Evolutionary conservation across 2,329 filamentous ascomycete species (phyloP).

Genomic region (Clonostachys chloroleuca): DNA sequence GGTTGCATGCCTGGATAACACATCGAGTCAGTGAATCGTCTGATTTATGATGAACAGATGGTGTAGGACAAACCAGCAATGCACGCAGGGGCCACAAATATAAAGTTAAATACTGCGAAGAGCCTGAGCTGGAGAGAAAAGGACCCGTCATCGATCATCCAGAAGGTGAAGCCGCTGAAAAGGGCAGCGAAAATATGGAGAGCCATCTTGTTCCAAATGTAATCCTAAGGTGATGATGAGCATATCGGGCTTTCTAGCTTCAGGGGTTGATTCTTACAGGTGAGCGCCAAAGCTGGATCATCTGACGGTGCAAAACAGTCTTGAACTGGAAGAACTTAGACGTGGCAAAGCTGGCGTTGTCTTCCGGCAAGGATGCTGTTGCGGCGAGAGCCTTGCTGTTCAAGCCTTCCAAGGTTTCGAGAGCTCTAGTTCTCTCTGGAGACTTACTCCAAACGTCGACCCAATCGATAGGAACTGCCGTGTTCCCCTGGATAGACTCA

Average conservation of each 20-base stretch:
- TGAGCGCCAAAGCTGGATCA: conserved; percentile 14
- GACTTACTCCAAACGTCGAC: conserved; percentile 60
- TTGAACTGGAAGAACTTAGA: conserved; percentile 30
- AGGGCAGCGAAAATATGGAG: conserved; percentile 37
- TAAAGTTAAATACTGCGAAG: conserved; percentile 47
- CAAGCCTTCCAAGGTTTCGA: conserved; percentile 48
- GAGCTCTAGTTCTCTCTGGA: conserved; percentile 39
- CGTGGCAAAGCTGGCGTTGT: conserved; percentile 31
- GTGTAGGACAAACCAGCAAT: conserved; percentile 25
- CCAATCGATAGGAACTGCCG: conserved; percentile 29
- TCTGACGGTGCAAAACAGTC: conserved; percentile 19
- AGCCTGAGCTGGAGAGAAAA: conserved; percentile 33
- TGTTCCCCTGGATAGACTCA: conserved; percentile 38
- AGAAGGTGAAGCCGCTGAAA: conserved; percentile 45
- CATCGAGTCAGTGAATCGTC: conserved; percentile 13
- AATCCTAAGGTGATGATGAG: conserved; percentile 5
- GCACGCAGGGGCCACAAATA: conserved; percentile 22
- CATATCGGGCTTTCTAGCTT: too few relatives aligned
- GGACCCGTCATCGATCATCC: conserved; percentile 35
- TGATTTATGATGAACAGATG: background rate
- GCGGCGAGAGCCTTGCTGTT: conserved; percentile 40
- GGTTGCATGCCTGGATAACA: conserved; percentile 48
- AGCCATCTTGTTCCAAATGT: conserved; percentile 17
- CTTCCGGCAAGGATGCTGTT: background rate
- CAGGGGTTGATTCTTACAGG: conserved; percentile 4